These are phyloP conservation scores for Jamesozyma jinghongensis DNA, from an alignment of 805 yeast species.

Conservation along the genomic window DNA sequence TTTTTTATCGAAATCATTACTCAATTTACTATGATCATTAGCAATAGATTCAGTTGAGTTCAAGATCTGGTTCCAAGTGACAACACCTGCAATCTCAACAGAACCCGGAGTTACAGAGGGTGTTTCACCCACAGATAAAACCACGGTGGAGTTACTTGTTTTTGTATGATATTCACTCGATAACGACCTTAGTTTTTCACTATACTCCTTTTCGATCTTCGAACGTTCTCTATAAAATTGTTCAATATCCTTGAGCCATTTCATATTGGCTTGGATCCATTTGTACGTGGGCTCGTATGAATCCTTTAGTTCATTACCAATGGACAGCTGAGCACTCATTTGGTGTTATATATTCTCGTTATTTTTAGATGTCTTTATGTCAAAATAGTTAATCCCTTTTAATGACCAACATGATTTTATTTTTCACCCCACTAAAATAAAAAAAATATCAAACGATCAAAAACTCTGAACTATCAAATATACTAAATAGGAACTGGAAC, in stretches of 20 bases:
- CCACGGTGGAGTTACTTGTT: slow-evolving; percentile 60
- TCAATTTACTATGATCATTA: slow-evolving; percentile 50
- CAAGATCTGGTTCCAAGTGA: slow-evolving; percentile 83
- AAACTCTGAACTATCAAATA: not conserved
- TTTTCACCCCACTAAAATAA: too few relatives aligned
- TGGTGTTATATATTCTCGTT: too few relatives aligned
- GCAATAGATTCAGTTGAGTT: slow-evolving; percentile 76
- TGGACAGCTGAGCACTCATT: slow-evolving; percentile 28
- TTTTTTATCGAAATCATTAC: slow-evolving; percentile 49
- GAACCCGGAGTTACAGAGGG: slow-evolving; percentile 95
- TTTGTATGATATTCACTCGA: slow-evolving; percentile 63
- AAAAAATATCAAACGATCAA: too few relatives aligned
- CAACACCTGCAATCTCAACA: slow-evolving; percentile 75
- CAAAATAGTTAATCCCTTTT: too few relatives aligned
- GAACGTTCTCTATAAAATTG: slow-evolving; percentile 79
- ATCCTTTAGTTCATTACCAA: slow-evolving; percentile 74
- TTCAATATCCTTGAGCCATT: slow-evolving; percentile 72
- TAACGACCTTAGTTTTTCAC: slow-evolving; percentile 54
- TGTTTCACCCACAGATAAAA: slow-evolving; percentile 77
- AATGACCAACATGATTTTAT: too few relatives aligned
- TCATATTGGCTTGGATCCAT: slow-evolving; percentile 69
- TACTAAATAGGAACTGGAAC: too few relatives aligned
- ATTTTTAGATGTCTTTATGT: too few relatives aligned
- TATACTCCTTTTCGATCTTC: slow-evolving; percentile 71
- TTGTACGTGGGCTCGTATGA: slow-evolving; percentile 65